These are phyloP conservation scores for Adansonia grandidieri DNA, from an alignment of 441 rosid species.

Conservation along the genomic window DNA sequence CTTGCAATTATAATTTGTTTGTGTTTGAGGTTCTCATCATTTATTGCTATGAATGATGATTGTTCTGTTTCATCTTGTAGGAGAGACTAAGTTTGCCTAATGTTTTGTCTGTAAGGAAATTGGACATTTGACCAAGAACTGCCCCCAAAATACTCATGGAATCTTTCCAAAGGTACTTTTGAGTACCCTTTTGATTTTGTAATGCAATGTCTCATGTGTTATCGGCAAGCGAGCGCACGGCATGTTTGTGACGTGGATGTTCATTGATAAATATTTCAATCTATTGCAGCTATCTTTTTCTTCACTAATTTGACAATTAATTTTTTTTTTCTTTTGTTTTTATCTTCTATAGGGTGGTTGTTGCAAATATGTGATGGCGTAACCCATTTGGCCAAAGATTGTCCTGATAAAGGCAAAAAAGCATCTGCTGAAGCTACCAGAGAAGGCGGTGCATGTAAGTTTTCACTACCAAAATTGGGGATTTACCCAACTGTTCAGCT, in stretches of 20 bases:
- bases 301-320: constrained; percentile 12
- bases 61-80: constrained; percentile 39
- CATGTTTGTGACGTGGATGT: constrained; percentile 9
- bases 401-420: constrained; percentile 69
- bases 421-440: constrained; percentile 30
- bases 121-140: constrained; percentile 90
- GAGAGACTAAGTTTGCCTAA: constrained; percentile 84
- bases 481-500: neutral
- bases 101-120: constrained; percentile 82
- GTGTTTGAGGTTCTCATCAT: constrained; percentile 12
- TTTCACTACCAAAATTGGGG: constrained; percentile 13
- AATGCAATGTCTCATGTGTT: neutral
- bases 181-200: neutral
- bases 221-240: neutral
- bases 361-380: constrained; percentile 89
- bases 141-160: constrained; percentile 80
- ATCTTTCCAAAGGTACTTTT: constrained; percentile 85
- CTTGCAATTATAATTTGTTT: constrained; percentile 9
- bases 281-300: constrained; percentile 1
- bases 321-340: neutral
- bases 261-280: neutral
- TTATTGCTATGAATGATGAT: constrained; percentile 19
- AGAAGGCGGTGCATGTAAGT: constrained; percentile 41
- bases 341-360: constrained; percentile 67
- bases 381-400: constrained; percentile 94